Percentiles rank a stretch among this genome's conserved stretches.
Conservation (phyloP, 2,329 filamentous ascomycete species). For the Gnomoniopsis sp. region DNA sequence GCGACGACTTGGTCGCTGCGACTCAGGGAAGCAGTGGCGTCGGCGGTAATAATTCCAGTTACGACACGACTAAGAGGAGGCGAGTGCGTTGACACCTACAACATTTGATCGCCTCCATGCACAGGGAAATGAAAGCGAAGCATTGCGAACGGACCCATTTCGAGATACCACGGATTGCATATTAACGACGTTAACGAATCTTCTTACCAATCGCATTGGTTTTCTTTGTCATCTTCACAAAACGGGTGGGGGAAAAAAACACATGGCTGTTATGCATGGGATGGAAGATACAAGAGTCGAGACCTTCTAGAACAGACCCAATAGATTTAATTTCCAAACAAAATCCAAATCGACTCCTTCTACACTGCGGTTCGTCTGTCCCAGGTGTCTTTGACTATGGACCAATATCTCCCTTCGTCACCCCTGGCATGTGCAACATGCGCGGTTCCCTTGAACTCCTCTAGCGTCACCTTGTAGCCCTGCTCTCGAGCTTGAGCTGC, state of each 20-base stretch:
- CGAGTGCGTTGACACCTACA: no score
- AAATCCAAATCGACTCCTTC: background rate
- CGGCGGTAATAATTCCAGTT: background rate
- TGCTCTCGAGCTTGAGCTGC: conserved; percentile 35
- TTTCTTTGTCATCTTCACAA: background rate
- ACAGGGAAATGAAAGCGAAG: background rate
- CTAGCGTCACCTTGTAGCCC: conserved; percentile 40
- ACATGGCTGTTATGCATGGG: no score
- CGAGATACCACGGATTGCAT: background rate
- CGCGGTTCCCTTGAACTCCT: conserved; percentile 42
- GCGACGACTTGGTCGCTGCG: conserved; percentile 13
- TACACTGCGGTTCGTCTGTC: conserved; percentile 22
- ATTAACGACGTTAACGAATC: background rate
- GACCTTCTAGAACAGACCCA: background rate
- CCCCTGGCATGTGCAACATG: conserved; percentile 50
- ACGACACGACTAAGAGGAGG: background rate
- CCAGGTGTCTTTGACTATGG: conserved; percentile 44
- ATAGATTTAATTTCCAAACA: no score
- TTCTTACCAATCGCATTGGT: background rate
- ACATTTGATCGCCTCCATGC: no score
- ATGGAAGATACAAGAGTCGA: no score
- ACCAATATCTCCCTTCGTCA: conserved; percentile 50
- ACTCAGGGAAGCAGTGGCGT: background rate
- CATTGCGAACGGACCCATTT: background rate
- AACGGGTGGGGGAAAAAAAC: no score